Evolutionary conservation across 768 basidiomycete genomes (phyloP).

Genomic region (Clitopilus passeckerianus): DNA sequence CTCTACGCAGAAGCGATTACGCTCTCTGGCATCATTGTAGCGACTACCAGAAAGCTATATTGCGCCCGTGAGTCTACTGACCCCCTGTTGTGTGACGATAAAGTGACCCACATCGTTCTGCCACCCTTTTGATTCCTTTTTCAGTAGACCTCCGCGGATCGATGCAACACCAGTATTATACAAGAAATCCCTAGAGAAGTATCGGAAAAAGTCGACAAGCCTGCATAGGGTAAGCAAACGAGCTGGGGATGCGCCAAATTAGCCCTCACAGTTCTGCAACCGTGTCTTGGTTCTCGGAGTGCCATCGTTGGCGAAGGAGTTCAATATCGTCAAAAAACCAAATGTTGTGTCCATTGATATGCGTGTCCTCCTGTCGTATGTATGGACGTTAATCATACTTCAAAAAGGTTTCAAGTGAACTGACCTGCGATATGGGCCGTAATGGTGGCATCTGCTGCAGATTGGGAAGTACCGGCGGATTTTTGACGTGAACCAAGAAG

Average conservation of each 20-base stretch:
- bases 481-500: constrained; percentile 96
- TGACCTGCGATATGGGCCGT: constrained; percentile 75
- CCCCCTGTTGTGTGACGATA: not conserved
- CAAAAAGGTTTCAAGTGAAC: not conserved
- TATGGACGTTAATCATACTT: constrained; percentile 1
- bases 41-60: constrained; percentile 44
- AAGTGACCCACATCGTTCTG: constrained; percentile 72
- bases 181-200: constrained; percentile 88
- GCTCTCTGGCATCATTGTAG: constrained; percentile 72
- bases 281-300: constrained; percentile 86
- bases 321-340: constrained; percentile 99
- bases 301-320: constrained; percentile 86
- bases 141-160: constrained; percentile 82
- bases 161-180: constrained; percentile 92
- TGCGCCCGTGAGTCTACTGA: not conserved
- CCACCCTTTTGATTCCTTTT: constrained; percentile 94
- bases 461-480: constrained; percentile 94
- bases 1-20: constrained; percentile 96
- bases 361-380: constrained; percentile 62
- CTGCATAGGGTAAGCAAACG: constrained; percentile 32
- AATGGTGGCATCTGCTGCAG: constrained; percentile 92
- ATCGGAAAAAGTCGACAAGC: constrained; percentile 96
- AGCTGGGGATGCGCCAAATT: not conserved
- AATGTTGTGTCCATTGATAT: constrained; percentile 76
- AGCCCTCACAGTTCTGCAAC: constrained; percentile 84